phyloP scores from a whole-genome alignment of 2,329 filamentous ascomycete genomes.

The Fusarium nurragi region DNA sequence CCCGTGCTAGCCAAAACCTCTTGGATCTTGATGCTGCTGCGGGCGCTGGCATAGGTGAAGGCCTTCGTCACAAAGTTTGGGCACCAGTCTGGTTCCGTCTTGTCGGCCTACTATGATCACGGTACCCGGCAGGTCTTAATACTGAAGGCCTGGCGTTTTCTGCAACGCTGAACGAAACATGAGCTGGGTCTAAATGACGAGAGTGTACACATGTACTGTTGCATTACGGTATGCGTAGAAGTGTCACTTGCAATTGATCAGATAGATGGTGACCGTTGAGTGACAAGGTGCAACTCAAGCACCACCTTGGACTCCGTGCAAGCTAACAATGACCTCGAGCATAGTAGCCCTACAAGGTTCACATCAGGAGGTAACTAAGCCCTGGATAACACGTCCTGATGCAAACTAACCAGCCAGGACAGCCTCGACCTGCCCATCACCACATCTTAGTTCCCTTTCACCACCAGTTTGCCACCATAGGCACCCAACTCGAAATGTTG shows the following conservation, averaged over 20 bases:
- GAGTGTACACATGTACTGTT: neutral
- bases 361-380: neutral
- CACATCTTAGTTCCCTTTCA: slow-evolving; percentile 6
- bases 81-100: neutral
- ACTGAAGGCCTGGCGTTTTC: neutral
- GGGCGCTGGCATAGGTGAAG: slow-evolving; percentile 18
- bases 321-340: neutral
- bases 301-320: neutral
- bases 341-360: neutral
- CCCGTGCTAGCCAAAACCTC: slow-evolving; percentile 4
- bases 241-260: neutral
- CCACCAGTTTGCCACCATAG: slow-evolving; percentile 30
- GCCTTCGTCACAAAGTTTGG: neutral
- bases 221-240: neutral
- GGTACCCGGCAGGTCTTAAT: neutral
- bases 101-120: neutral
- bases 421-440: neutral
- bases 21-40: slow-evolving; percentile 16
- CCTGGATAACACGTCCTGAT: neutral
- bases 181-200: neutral
- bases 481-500: slow-evolving; percentile 11
- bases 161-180: neutral
- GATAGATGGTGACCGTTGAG: neutral
- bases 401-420: neutral
- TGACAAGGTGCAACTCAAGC: neutral